These are phyloP conservation scores for Apiospora pterosperma DNA, from an alignment of 2,329 filamentous ascomycete genomes.

Conservation along the genomic window DNA sequence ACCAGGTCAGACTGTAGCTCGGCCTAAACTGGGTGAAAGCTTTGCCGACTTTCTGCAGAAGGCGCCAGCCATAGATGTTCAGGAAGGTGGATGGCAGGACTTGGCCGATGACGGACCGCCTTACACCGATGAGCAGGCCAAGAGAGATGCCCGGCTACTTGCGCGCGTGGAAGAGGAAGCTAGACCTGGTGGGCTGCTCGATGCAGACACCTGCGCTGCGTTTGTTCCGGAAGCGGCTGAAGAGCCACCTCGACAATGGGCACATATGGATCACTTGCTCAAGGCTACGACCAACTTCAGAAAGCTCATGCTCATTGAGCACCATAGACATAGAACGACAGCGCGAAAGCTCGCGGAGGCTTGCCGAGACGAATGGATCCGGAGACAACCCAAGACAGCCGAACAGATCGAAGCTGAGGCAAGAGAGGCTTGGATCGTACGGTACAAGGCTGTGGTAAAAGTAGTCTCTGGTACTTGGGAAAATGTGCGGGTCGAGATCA, in stretches of 20 bases:
- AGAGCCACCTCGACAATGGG: slow-evolving; percentile 75
- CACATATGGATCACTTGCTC: slow-evolving; percentile 81
- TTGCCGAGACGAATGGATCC: slow-evolving; percentile 71
- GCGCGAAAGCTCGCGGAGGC: slow-evolving; percentile 80
- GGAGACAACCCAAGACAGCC: slow-evolving; percentile 68
- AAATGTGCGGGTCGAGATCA: slow-evolving; percentile 60
- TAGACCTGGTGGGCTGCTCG: slow-evolving; percentile 72
- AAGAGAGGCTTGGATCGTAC: slow-evolving; percentile 59
- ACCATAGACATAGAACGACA: slow-evolving; percentile 68
- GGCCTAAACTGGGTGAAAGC: slow-evolving; percentile 48
- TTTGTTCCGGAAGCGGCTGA: slow-evolving; percentile 70
- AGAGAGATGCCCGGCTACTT: slow-evolving; percentile 67
- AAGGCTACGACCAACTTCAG: slow-evolving; percentile 79
- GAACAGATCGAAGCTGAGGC: slow-evolving; percentile 84
- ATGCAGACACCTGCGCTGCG: slow-evolving; percentile 63
- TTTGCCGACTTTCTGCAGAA: slow-evolving; percentile 57
- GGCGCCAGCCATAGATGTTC: slow-evolving; percentile 49
- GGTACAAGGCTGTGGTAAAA: slow-evolving; percentile 70
- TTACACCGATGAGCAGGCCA: slow-evolving; percentile 60
- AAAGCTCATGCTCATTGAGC: slow-evolving; percentile 75
- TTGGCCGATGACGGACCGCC: slow-evolving; percentile 51
- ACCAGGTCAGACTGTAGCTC: slow-evolving; percentile 30
- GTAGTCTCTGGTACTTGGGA: slow-evolving; percentile 58
- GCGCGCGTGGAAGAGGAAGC: slow-evolving; percentile 69
- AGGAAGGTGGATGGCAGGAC: slow-evolving; percentile 54